Evolutionary conservation across 495 filamentous ascomycete genomes (phyloP).

Genomic region (Parmelia sp.): DNA sequence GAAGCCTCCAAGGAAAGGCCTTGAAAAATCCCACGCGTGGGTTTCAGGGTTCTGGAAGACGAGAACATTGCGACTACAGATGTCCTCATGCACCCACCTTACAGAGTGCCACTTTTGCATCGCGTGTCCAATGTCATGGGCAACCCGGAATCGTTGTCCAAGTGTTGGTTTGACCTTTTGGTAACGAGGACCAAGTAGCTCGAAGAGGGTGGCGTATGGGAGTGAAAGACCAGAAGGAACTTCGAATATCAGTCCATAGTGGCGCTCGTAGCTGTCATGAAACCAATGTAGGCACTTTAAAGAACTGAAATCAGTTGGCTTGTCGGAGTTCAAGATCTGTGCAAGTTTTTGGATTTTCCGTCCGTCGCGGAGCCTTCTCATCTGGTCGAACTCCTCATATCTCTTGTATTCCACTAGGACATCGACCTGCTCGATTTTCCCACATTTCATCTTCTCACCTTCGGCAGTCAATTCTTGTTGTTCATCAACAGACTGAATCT

Average conservation of each 20-base stretch:
- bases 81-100: background rate
- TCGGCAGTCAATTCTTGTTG: background rate
- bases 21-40: background rate
- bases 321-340: background rate
- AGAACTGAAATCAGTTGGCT: background rate
- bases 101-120: conserved; percentile 5
- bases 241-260: background rate
- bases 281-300: conserved; percentile 3
- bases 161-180: background rate
- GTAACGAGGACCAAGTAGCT: background rate
- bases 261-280: background rate
- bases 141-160: background rate
- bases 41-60: background rate
- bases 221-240: conserved; percentile 4
- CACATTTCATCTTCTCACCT: background rate
- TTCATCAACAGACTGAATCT: background rate
- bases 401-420: background rate
- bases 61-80: conserved; percentile 1
- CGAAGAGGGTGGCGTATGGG: background rate
- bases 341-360: conserved; percentile 1
- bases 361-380: background rate
- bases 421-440: background rate
- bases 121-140: background rate
- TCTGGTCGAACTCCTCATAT: background rate
- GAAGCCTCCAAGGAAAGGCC: background rate